Conservation (phyloP, 116 monocot species). For the Posidonia oceanica region DNA sequence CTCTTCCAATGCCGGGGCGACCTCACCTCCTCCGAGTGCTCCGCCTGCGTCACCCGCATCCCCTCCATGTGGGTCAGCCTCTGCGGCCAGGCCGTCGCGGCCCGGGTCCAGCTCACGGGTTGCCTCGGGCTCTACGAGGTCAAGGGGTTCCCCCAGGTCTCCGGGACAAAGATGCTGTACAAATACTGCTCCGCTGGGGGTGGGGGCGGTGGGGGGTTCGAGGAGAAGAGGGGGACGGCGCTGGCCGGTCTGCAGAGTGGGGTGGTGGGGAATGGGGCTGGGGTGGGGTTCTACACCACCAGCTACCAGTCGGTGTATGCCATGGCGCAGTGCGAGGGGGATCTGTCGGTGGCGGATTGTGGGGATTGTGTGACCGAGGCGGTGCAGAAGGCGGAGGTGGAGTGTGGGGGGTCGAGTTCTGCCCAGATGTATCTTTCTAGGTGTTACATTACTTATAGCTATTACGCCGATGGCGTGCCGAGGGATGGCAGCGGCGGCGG, state of each 20-base stretch:
- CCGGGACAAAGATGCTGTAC: slow-evolving; percentile 87
- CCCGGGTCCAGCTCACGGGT: slow-evolving; percentile 70
- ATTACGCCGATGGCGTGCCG: slow-evolving; percentile 51
- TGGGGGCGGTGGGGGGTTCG: slow-evolving; percentile 48
- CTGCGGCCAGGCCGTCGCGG: slow-evolving; percentile 59
- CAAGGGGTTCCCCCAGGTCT: slow-evolving; percentile 73
- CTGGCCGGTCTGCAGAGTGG: slow-evolving; percentile 63
- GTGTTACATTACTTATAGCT: slow-evolving; percentile 83
- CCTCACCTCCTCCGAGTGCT: slow-evolving; percentile 50
- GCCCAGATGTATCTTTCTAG: slow-evolving; percentile 91
- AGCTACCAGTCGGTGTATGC: slow-evolving; percentile 64
- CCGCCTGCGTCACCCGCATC: slow-evolving; percentile 49
- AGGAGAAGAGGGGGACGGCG: slow-evolving; percentile 71
- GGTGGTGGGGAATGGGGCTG: slow-evolving; percentile 12
- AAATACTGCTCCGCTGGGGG: slow-evolving; percentile 61
- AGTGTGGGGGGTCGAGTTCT: slow-evolving; percentile 72
- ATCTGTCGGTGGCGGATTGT: slow-evolving; percentile 66
- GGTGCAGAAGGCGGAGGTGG: slow-evolving; percentile 84
- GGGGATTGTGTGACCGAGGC: slow-evolving; percentile 70
- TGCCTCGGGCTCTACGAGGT: slow-evolving; percentile 82
- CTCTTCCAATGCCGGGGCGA: slow-evolving; percentile 96
- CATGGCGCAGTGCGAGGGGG: slow-evolving; percentile 97
- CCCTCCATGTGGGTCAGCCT: slow-evolving; percentile 44
- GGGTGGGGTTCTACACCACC: slow-evolving; percentile 64
- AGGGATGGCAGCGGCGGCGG: slow-evolving; percentile 28